Conservation (phyloP, 768 basidiomycete genomes). For the Lactarius quietus region DNA sequence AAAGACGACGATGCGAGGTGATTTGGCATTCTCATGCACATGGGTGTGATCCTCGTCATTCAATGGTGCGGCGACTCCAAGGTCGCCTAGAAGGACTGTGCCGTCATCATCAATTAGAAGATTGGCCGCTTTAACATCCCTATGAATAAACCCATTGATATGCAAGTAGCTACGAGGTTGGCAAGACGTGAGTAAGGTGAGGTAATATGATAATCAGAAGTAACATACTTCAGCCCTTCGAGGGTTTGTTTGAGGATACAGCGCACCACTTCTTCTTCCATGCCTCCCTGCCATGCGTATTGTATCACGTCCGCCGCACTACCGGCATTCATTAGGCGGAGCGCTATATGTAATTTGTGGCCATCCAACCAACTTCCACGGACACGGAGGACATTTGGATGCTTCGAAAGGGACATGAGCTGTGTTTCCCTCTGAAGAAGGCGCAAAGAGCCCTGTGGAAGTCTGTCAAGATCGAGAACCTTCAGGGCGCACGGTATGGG, state of each 20-base stretch:
- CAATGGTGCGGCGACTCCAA: slow-evolving; percentile 87
- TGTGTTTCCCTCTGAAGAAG: slow-evolving; percentile 83
- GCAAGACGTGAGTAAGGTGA: slow-evolving; percentile 21
- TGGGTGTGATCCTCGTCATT: slow-evolving; percentile 54
- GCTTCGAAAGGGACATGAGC: slow-evolving; percentile 88
- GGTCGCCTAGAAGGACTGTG: slow-evolving; percentile 86
- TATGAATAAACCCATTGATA: slow-evolving; percentile 85
- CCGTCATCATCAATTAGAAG: slow-evolving; percentile 88
- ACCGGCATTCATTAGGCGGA: slow-evolving; percentile 87
- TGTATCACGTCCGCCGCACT: slow-evolving; percentile 82
- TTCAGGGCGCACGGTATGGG: slow-evolving; percentile 75
- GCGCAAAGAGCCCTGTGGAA: slow-evolving; percentile 65
- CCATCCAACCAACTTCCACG: slow-evolving; percentile 87
- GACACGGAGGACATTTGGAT: slow-evolving; percentile 90
- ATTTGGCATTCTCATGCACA: slow-evolving; percentile 2
- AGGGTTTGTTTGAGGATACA: slow-evolving; percentile 84
- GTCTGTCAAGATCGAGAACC: slow-evolving; percentile 80
- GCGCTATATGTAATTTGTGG: slow-evolving; percentile 79
- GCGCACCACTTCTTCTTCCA: slow-evolving; percentile 85
- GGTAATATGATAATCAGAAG: slow-evolving; percentile 22
- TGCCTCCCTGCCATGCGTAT: slow-evolving; percentile 82
- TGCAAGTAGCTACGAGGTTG: slow-evolving; percentile 65
- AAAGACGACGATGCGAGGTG: slow-evolving; percentile 36
- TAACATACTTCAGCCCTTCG: slow-evolving; percentile 75
- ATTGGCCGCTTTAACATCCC: slow-evolving; percentile 93